phyloP scores from a whole-genome alignment of 2,329 filamentous ascomycete genomes.

The Botrytis squamosa region DNA sequence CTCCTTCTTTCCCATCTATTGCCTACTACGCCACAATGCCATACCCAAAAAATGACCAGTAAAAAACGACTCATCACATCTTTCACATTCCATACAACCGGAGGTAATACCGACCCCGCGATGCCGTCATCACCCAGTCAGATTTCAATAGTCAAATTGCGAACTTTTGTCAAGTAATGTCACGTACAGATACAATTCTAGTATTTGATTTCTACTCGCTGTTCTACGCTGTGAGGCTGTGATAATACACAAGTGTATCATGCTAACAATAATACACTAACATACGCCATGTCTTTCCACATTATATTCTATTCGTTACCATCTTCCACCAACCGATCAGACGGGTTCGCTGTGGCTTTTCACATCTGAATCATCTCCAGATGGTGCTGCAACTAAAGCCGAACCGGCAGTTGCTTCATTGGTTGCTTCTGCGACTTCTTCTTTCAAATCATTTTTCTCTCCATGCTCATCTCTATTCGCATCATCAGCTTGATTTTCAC shows the following conservation, averaged over 20 bases:
- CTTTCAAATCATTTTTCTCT: background rate
- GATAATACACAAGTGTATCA: background rate
- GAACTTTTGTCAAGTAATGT: background rate
- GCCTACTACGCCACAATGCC: background rate
- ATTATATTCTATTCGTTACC: background rate
- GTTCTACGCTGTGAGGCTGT: background rate
- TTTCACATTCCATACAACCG: background rate
- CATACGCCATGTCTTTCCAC: constrained; percentile 3
- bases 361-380: background rate
- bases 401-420: background rate
- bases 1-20: background rate
- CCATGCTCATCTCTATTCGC: background rate
- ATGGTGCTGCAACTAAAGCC: background rate
- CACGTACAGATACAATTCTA: background rate
- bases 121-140: background rate
- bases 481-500: background rate
- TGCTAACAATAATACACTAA: background rate
- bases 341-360: background rate
- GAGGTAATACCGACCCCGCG: background rate
- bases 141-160: background rate
- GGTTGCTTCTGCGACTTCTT: background rate
- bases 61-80: background rate
- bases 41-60: background rate
- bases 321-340: background rate
- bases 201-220: background rate